Base-by-base conservation (phyloP, 345 rosid genomes). In the Sisymbrium irio region DNA sequence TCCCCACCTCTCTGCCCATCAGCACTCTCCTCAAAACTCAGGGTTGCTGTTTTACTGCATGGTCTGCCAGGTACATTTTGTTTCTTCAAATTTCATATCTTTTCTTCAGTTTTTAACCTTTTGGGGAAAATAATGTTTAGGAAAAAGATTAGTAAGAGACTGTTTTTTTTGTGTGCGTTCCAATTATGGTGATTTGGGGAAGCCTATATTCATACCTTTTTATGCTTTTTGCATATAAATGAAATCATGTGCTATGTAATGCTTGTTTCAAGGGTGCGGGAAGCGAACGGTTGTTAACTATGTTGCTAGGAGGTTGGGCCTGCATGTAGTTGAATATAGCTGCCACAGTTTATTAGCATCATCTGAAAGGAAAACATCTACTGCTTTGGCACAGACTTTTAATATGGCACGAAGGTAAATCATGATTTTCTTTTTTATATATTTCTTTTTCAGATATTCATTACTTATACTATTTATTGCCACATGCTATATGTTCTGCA, bases 271-370 rank as follows among this genome's bases (percentile, higher is more conserved):
- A 95, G 99, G 99, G 45, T 88, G 91, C 65, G 97, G 99, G 69
- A 95, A 92, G 89, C 88, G 85, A 83, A 90, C 97, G 25, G 89
- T 88, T 78, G 83, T 95, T 79, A 87, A 84, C 79, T 81, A 88
- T 76, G 83, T 95, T 75, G 89, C 97, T 69, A 79, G 77, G 58
- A 81, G 88, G 41, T 66, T 92, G 83, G 97, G 97, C 50, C 73
- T 92, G 72, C 97, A 92, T 85, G 91, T 92, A 20, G 93, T 95
- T 73, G 99, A 95, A 79, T 83, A 84, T 80, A 95, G 96, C 81
- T 95, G 99, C 76, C 95, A 92, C 75, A 84, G 64, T 79, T 80
- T 94, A 60, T 78, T 78, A 80, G 80, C 93, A 20, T 84, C 98
- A 36, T 83, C 97, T 65, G 97, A 89, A 74, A 85, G 80, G 80